Base-by-base conservation (phyloP, 345 rosid species). In the Dipteronia dyeriana region DNA sequence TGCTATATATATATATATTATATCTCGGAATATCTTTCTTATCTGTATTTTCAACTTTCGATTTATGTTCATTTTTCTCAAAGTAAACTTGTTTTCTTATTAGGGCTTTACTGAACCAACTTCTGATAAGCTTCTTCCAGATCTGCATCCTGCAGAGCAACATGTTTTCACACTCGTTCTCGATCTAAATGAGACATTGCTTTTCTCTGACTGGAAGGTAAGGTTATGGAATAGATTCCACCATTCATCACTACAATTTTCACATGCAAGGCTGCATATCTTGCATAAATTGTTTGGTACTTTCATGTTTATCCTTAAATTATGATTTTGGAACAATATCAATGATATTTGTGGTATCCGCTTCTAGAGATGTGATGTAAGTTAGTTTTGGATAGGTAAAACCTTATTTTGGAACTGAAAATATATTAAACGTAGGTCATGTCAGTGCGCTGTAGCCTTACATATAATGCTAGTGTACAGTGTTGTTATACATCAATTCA, bases 101-200 rank as follows among this genome's bases (percentile, higher is more conserved):
- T 66, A 97, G 99, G 95, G 90, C 70, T 94, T 84, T 82, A 90
- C 98, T 53, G 99, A 97, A 78, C 99, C 99, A 70, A 87, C 93
- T 73, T 92, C 98, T 38, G 98, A 94, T 34, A 91, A 94, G 86
- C 99, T 97, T 87, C 99, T 97, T 76, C 99, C 99, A 41, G 99
- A 97, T 85, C 72, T 92, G 90, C 97, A 89, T 70, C 99, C 98
- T 1, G 47, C 86, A 64, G 97, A 91, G 75, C 98, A 96, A 78
- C 86, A 94, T 81, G 91, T 83, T 74, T 92, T 92, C 81, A 97
- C 99, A 20, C 97, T 95, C 38, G 98, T 95, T 86, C 87, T 95
- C 38, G 99, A 95, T 91, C 90, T 95, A 75, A 92, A 92, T 31
- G 99, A 95, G 85, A 95, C 99, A 45, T 79, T 95, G 70, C 89